Conservation (phyloP, 345 rosid species). For the Aurinia saxatilis region DNA sequence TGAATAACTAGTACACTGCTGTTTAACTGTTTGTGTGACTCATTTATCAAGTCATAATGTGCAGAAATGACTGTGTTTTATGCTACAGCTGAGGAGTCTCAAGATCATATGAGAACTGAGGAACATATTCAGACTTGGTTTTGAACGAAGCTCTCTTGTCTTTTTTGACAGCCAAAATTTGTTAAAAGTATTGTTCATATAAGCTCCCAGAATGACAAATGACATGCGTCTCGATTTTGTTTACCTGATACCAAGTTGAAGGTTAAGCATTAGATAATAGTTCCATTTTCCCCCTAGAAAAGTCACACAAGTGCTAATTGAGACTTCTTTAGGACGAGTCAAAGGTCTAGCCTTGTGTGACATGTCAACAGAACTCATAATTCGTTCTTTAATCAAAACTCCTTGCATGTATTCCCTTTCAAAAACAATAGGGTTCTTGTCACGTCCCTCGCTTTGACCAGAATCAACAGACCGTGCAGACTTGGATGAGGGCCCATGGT, state of each 20-base stretch:
- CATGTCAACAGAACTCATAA: conserved; percentile 35
- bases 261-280: conserved; percentile 74
- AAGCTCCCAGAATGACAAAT: conserved; percentile 7
- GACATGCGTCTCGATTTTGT: conserved; percentile 6
- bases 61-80: background rate
- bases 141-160: background rate
- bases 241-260: conserved; percentile 98
- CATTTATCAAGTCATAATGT: background rate
- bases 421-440: conserved; percentile 39
- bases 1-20: background rate
- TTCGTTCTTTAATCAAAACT: conserved; percentile 62
- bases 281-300: conserved; percentile 45
- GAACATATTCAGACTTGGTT: background rate
- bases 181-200: background rate
- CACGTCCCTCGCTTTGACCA: conserved; percentile 28
- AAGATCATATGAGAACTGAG: background rate
- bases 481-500: conserved; percentile 32
- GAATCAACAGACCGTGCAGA: conserved; percentile 27
- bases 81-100: background rate
- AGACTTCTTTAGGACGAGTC: conserved; percentile 41
- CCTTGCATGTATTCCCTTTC: conserved; percentile 97
- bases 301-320: conserved; percentile 39
- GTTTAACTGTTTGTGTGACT: background rate
- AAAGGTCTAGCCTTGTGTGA: conserved; percentile 37
- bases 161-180: background rate